Evolutionary conservation across 2,329 filamentous ascomycete species (phyloP).

Genomic region (Monosporascus sp.): DNA sequence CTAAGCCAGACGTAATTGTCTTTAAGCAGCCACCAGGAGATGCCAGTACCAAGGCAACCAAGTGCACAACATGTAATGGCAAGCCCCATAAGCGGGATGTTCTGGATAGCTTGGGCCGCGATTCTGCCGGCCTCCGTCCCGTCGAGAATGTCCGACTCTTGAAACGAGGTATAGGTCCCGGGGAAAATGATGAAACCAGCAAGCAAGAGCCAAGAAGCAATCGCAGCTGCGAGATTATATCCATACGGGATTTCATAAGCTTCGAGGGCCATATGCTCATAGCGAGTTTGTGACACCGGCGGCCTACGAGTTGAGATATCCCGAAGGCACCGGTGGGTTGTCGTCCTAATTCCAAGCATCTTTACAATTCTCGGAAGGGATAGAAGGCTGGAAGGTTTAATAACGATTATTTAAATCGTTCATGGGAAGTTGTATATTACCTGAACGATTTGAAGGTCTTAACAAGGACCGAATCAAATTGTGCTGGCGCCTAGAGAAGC

Average conservation of each 20-base stretch:
- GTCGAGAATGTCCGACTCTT: not conserved
- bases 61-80: not conserved
- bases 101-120: not conserved
- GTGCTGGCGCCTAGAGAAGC: no score
- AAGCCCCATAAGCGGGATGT: not conserved
- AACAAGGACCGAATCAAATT: no score
- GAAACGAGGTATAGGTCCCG: not conserved
- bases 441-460: no score
- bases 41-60: not conserved
- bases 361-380: no score
- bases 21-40: not conserved
- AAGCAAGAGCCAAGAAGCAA: not conserved
- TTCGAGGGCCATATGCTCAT: not conserved
- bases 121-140: not conserved
- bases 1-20: not conserved
- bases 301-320: no score
- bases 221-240: not conserved
- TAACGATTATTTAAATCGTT: no score
- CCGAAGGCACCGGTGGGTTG: no score
- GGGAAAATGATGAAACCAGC: not conserved
- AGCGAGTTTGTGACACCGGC: conserved; percentile 7
- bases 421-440: no score
- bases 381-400: no score
- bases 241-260: not conserved
- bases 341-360: no score